phyloP scores from a whole-genome alignment of 805 yeast genomes.

The Vanderwaltozyma polyspora region DNA sequence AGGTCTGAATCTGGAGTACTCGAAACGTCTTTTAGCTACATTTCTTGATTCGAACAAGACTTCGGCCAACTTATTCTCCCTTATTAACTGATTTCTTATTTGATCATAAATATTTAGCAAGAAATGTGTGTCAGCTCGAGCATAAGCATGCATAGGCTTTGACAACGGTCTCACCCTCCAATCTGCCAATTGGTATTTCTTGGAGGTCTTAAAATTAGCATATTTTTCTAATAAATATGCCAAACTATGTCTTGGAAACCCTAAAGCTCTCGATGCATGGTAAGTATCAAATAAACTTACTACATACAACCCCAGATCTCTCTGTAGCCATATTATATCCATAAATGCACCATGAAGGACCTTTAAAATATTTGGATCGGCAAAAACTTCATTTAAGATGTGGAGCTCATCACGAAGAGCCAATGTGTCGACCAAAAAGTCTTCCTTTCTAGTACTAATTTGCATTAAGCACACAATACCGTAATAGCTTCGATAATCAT shows the following conservation, averaged over 20 bases:
- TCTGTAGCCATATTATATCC: constrained; percentile 95
- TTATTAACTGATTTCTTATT: constrained; percentile 51
- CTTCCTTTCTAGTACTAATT: constrained; percentile 68
- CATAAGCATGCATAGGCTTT: constrained; percentile 67
- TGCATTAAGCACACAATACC: constrained; percentile 93
- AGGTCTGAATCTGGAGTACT: constrained; percentile 58
- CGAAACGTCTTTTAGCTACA: constrained; percentile 74
- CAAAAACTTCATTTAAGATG: constrained; percentile 58
- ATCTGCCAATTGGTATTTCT: constrained; percentile 91
- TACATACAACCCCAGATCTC: constrained; percentile 85
- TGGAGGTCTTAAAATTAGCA: constrained; percentile 79
- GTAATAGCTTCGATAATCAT: constrained; percentile 78
- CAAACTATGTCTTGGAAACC: constrained; percentile 69
- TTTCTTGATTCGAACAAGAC: constrained; percentile 67
- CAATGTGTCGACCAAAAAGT: constrained; percentile 80
- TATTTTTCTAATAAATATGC: constrained; percentile 73
- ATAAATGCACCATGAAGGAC: constrained; percentile 93
- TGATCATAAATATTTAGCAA: constrained; percentile 69
- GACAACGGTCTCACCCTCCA: constrained; percentile 89
- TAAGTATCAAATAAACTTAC: constrained; percentile 88
- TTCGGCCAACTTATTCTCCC: constrained; percentile 38
- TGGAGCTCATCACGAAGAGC: constrained; percentile 62
- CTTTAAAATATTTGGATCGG: constrained; percentile 72
- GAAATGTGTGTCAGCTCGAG: constrained; percentile 92
- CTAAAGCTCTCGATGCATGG: constrained; percentile 75